These are phyloP conservation scores for Globisporangium mamillatum DNA, from an alignment of 352 stramenopile species.

Conservation along the genomic window DNA sequence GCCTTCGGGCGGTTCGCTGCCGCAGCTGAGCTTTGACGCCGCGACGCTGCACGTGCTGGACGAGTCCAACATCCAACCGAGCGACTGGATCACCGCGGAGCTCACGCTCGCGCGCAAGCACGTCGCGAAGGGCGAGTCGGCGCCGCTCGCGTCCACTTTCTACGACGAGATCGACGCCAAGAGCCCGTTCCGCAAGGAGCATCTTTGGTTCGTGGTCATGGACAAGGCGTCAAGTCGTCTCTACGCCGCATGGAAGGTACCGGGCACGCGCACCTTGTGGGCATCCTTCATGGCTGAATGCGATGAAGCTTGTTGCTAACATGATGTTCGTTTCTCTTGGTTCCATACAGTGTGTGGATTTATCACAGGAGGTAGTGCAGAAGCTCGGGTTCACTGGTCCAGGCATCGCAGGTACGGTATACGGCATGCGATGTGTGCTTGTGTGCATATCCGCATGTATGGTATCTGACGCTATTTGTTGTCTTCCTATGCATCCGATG, in stretches of 20 bases:
- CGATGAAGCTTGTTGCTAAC: neutral
- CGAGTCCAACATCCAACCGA: conserved; percentile 63
- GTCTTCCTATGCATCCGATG: too few species aligned
- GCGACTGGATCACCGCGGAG: conserved; percentile 78
- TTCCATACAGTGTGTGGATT: conserved; percentile 38
- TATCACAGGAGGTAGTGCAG: conserved; percentile 44
- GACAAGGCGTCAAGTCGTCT: conserved; percentile 58
- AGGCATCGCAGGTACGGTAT: conserved; percentile 38
- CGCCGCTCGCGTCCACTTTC: conserved; percentile 57
- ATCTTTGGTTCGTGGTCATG: conserved; percentile 68
- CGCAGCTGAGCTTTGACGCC: conserved; percentile 28
- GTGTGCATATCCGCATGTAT: neutral
- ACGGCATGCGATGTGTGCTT: neutral
- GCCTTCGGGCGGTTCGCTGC: conserved; percentile 26
- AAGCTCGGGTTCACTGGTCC: conserved; percentile 68
- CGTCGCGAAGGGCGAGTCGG: conserved; percentile 32
- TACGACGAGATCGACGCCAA: conserved; percentile 69
- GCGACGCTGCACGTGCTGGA: conserved; percentile 58
- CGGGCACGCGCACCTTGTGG: neutral
- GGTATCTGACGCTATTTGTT: neutral
- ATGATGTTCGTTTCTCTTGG: neutral
- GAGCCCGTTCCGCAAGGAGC: conserved; percentile 70
- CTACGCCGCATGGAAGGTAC: conserved; percentile 68
- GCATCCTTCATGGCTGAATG: neutral
- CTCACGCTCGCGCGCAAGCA: conserved; percentile 52